Evolutionary conservation across 1,139 yeast genomes (phyloP), one percentile per base, ranked within the genome.

Genomic region (Protomyces inouyei): DNA sequence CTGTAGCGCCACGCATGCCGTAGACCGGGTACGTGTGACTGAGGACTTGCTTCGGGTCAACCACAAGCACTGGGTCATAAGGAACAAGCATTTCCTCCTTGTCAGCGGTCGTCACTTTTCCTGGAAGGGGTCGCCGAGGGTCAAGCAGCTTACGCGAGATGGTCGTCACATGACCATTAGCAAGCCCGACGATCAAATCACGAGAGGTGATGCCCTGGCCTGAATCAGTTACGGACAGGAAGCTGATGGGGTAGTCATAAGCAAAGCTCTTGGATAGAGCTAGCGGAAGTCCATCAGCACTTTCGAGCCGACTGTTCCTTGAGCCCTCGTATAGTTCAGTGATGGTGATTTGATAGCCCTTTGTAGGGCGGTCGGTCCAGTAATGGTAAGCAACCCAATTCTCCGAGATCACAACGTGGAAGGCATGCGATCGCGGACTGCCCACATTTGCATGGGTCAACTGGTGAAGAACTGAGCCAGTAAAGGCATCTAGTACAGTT

Each of bases 371-470:
- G 18, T 38, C 63, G 40, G 67, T 45, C 73, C 80, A 83, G 72
- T 83, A 88, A 0, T 93, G 78, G 73, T 88, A 87, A 3, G 88
- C 80, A 14, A 90, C 77, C 90, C 95, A 92, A 74, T 91, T 85
- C 72, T 93, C 98, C 65, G 92, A 95, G 74, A 85, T 81, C 0
- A 85, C 78, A 46, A 89, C 71, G 35, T 80, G 78, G 21, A 89
- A 71, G 0, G 83, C 78, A 21, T 80, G 71, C 1, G 18, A 18
- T 10, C 25, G 12, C 12, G 78, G 75, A 52, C 79, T 81, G 25
- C 74, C 72, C 5, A 74, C 70, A 55, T 52, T 32, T 21, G 37
- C 32, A 36, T 66, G 65, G 14, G 25, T 45, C 4, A 48, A 48
- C 6, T 75, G 74, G 70, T 73, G 74, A 8, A 91, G 76, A 0